These are phyloP conservation scores for Durio zibethinus DNA, from an alignment of 345 rosid genomes.

Conservation along the genomic window DNA sequence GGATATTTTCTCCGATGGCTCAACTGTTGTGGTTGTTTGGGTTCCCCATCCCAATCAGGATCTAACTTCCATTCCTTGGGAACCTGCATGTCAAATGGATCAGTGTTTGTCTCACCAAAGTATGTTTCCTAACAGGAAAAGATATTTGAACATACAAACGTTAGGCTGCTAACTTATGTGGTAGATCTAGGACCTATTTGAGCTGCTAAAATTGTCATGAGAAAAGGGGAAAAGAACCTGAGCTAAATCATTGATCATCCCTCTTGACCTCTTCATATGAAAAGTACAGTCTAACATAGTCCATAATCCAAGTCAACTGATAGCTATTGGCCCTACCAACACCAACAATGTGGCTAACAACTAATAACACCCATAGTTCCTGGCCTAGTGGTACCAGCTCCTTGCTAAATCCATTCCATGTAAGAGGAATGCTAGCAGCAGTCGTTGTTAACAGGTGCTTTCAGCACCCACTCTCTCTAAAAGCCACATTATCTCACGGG, in stretches of 20 bases:
- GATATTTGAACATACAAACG: neutral
- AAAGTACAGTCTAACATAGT: neutral
- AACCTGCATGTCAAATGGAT: slow-evolving; percentile 36
- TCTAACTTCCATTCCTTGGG: slow-evolving; percentile 75
- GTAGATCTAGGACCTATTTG: neutral
- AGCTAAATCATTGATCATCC: neutral
- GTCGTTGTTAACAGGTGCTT: too few species aligned
- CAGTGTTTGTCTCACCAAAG: neutral
- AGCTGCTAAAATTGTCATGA: neutral
- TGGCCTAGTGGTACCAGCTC: neutral
- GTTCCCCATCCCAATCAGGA: slow-evolving; percentile 58
- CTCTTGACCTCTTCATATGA: neutral
- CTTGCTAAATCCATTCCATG: neutral
- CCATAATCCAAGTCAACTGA: neutral
- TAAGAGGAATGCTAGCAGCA: too few species aligned
- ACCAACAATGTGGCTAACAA: neutral
- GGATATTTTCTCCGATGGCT: slow-evolving; percentile 52
- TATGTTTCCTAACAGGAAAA: neutral
- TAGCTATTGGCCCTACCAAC: neutral
- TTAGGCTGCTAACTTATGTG: neutral
- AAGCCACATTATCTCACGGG: too few species aligned
- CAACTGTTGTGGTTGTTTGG: slow-evolving; percentile 38
- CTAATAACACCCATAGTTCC: neutral
- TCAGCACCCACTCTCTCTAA: too few species aligned
- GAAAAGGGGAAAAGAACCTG: neutral